These are phyloP conservation scores for Hypoxylon cercidicola DNA, from an alignment of 495 filamentous ascomycete genomes.

Conservation along the genomic window DNA sequence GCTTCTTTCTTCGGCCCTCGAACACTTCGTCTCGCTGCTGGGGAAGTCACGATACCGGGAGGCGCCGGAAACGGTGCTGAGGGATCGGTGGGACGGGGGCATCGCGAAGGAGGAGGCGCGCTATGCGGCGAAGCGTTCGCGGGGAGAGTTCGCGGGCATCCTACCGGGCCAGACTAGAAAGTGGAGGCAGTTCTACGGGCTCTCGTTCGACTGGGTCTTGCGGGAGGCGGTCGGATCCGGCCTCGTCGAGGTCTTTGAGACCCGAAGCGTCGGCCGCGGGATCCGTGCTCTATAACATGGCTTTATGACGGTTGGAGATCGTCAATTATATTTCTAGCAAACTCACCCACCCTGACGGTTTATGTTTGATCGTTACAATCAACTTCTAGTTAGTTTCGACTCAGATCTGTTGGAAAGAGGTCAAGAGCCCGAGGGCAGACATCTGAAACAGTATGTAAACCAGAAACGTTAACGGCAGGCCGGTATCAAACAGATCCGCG, in stretches of 20 bases:
- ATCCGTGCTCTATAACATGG: slow-evolving; percentile 57
- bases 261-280: slow-evolving; percentile 79
- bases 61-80: slow-evolving; percentile 71
- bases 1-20: slow-evolving; percentile 71
- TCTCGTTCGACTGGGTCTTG: slow-evolving; percentile 81
- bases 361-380: not conserved
- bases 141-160: slow-evolving; percentile 77
- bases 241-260: slow-evolving; percentile 86
- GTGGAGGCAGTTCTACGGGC: slow-evolving; percentile 82
- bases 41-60: slow-evolving; percentile 72
- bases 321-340: no score
- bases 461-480: slow-evolving; percentile 23
- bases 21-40: slow-evolving; percentile 72
- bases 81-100: slow-evolving; percentile 85
- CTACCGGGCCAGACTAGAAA: slow-evolving; percentile 80
- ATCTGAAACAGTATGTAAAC: slow-evolving; percentile 33
- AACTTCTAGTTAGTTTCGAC: not conserved
- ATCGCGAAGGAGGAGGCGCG: slow-evolving; percentile 65
- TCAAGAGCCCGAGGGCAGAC: slow-evolving; percentile 10
- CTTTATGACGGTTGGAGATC: no score
- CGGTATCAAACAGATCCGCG: slow-evolving; percentile 38
- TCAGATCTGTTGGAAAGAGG: not conserved
- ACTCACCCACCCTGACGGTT: no score
- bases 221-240: slow-evolving; percentile 82
- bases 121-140: slow-evolving; percentile 67